Evolutionary conservation across 2,329 filamentous ascomycete genomes (phyloP), one percentile per base, ranked within the genome.

Genomic region (Cordyceps sp.): DNA sequence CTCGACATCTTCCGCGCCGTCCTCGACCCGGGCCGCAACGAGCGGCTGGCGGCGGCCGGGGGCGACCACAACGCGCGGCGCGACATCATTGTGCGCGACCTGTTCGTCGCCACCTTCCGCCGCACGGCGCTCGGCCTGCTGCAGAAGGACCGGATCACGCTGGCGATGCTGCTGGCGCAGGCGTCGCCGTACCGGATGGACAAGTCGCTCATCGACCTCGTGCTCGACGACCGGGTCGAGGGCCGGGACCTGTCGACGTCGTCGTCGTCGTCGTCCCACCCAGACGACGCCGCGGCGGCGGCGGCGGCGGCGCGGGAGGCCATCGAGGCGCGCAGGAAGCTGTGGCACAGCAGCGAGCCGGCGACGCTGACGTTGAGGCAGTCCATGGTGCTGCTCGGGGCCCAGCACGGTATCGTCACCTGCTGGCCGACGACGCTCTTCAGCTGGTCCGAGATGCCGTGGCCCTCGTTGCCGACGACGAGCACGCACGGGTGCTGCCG

Each of bases 181-280:
- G 90, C 88, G 5, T 81, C 88, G n/a, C 90, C 90, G 1, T 93
- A 88, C 61, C 73, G 82, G 45, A 93, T 96, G 80, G 84, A 98
- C 53, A 90, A 86, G 62, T 66, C 67, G 10, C 64, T 93, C 37
- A 79, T 98, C 41, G 92, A 98, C 46, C 65, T 73, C 21, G 77
- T 98, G 26, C 68, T 98, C 4, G 86, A 93, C 47, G 70, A 78
- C 31, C 71, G 72, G 31, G 59, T 92, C 23, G 68, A 78, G 39
- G 84, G 81, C 36, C 69, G 70, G 26, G 88, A 94, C 51, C 61
- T 93, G 18, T 93, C 81, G 1, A n/a, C n/a, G n/a, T n/a, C n/a
- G n/a, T n/a, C n/a, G n/a, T n/a, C n/a, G n/a, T n/a, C n/a, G n/a
- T n/a, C n/a, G n/a, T n/a, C n/a, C n/a, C n/a, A n/a, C n/a, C n/a